Evolutionary conservation across 371 early-diverging fungal genomes (phyloP).

Genomic region (Rhizopus stolonifer): DNA sequence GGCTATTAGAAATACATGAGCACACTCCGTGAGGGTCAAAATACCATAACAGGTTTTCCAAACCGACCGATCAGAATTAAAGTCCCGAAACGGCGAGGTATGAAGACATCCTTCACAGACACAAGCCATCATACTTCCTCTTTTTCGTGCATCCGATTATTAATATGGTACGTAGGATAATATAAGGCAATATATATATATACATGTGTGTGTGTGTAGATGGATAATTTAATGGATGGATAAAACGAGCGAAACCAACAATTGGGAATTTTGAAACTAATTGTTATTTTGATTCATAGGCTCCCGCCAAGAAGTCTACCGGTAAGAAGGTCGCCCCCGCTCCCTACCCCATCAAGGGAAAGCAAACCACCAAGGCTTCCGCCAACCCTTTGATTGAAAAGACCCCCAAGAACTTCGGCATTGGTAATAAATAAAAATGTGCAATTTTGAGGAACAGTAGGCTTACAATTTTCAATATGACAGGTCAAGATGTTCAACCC

Average conservation of each 20-base stretch:
- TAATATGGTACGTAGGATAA: constrained; percentile 13
- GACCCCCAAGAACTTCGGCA: constrained; percentile 87
- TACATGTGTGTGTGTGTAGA: constrained; percentile 1
- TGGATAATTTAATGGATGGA: constrained; percentile 20
- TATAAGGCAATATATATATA: not conserved
- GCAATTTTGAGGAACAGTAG: not conserved
- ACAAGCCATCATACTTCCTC: constrained; percentile 7
- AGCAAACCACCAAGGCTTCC: constrained; percentile 63
- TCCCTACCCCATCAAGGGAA: constrained; percentile 75
- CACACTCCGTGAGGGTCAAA: too few species aligned
- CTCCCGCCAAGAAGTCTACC: constrained; percentile 52
- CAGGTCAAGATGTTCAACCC: constrained; percentile 91
- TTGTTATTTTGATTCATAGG: not conserved
- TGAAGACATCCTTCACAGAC: too few species aligned
- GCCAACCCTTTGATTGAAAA: constrained; percentile 93
- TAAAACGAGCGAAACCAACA: not conserved
- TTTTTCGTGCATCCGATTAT: constrained; percentile 28
- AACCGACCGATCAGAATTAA: too few species aligned
- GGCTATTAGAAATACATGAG: too few species aligned
- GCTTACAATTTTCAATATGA: not conserved
- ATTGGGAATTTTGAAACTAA: not conserved
- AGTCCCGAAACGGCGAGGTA: too few species aligned
- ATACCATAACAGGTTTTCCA: too few species aligned
- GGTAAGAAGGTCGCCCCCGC: constrained; percentile 93
- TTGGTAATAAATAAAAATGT: constrained; percentile 58